Percentiles rank a stretch among this genome's conserved stretches.
These are phyloP conservation scores for Elaeis guineensis DNA, from an alignment of 176 grass and related monocot genomes.

Conservation along the genomic window DNA sequence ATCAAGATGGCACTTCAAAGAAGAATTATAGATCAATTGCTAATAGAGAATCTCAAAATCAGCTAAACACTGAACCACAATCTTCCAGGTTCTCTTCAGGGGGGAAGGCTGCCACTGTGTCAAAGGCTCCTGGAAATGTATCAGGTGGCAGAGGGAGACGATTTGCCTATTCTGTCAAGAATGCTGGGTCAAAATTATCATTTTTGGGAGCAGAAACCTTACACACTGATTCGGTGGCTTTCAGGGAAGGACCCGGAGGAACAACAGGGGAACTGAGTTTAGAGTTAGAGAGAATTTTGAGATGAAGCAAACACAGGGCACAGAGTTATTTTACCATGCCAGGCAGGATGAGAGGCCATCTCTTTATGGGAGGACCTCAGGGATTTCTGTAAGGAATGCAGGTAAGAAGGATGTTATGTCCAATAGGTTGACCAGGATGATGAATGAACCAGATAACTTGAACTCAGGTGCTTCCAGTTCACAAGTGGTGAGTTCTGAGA, in stretches of 20 bases:
- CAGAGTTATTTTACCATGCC: constrained; percentile 35
- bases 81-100: constrained; percentile 36
- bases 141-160: constrained; percentile 55
- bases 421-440: constrained; percentile 20
- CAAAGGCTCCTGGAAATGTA: constrained; percentile 30
- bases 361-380: constrained; percentile 27
- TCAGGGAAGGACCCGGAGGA: constrained; percentile 50
- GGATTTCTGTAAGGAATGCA: constrained; percentile 36
- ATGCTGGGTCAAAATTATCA: constrained; percentile 35
- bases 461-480: constrained; percentile 31
- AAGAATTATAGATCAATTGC: constrained; percentile 31
- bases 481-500: constrained; percentile 23
- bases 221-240: constrained; percentile 58
- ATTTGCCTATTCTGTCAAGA: constrained; percentile 56
- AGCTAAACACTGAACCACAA: constrained; percentile 6
- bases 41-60: constrained; percentile 33
- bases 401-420: constrained; percentile 37
- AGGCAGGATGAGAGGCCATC: constrained; percentile 37
- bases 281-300: constrained; percentile 60
- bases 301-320: constrained; percentile 36
- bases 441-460: constrained; percentile 29
- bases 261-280: constrained; percentile 65
- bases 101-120: constrained; percentile 28
- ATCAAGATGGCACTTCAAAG: constrained; percentile 28
- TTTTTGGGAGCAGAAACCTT: constrained; percentile 38